Evolutionary conservation across 2,329 filamentous ascomycete species (phyloP).

Genomic region (Ascochyta rabiei): DNA sequence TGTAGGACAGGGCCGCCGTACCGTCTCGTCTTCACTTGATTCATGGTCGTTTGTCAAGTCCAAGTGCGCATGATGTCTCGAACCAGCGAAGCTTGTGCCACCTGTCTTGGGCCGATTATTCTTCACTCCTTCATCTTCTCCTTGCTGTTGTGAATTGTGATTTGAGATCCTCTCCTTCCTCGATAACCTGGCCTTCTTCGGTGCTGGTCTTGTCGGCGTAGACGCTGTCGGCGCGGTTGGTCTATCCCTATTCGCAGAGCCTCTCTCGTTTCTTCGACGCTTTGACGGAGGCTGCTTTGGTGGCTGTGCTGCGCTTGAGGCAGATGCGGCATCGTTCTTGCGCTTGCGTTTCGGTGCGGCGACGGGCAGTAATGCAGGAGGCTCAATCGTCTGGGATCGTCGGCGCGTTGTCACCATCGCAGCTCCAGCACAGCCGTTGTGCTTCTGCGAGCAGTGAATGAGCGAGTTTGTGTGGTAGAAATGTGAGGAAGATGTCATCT

Average conservation of each 20-base stretch:
- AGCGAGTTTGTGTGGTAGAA: not conserved
- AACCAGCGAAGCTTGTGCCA: not conserved
- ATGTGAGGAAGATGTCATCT: slow-evolving; percentile 2
- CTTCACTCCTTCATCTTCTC: not conserved
- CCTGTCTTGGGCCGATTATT: not conserved
- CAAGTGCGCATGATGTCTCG: not conserved
- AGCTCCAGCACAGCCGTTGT: not conserved
- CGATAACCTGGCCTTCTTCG: not conserved
- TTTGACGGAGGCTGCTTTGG: slow-evolving; percentile 6
- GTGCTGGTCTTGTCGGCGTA: not conserved
- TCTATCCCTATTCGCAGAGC: not conserved
- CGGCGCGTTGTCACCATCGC: slow-evolving; percentile 13
- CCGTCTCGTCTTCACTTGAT: slow-evolving; percentile 2
- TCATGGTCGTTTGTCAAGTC: not conserved
- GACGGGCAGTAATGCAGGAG: not conserved
- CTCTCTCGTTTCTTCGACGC: slow-evolving; percentile 9
- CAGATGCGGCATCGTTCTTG: not conserved
- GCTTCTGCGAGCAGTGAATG: not conserved
- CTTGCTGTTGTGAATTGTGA: not conserved
- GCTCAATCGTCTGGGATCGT: slow-evolving; percentile 4
- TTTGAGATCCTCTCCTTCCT: not conserved
- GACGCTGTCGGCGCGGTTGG: not conserved
- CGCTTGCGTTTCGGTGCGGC: slow-evolving; percentile 2
- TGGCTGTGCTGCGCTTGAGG: not conserved
- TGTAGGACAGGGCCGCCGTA: not conserved